Conservation (phyloP, 2,329 filamentous ascomycete species). For the Calonectria leucothoes region DNA sequence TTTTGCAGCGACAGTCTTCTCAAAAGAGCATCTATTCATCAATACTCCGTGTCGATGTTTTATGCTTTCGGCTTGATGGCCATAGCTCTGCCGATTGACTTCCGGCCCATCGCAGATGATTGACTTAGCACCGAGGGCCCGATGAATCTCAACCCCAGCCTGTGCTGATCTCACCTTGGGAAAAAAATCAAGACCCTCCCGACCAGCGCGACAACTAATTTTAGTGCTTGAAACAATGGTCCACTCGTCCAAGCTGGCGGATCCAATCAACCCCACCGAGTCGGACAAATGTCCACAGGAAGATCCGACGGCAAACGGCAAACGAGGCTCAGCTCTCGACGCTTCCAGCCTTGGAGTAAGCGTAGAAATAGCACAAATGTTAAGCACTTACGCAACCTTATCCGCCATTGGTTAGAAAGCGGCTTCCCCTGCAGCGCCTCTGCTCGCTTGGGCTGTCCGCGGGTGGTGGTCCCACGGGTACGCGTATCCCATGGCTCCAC, state of each 20-base stretch:
- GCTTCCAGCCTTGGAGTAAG: not conserved
- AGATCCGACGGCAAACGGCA: not conserved
- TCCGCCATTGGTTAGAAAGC: not conserved
- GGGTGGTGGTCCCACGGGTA: not conserved
- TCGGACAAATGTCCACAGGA: not conserved
- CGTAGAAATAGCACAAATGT: not conserved
- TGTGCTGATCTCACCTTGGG: not conserved
- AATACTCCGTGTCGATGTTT: not conserved
- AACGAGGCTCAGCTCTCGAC: not conserved
- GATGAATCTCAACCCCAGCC: not conserved
- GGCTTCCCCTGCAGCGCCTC: not conserved
- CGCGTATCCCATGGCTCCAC: not conserved
- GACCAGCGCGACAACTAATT: not conserved
- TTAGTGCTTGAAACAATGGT: not conserved
- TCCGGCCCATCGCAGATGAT: not conserved
- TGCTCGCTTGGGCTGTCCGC: not conserved
- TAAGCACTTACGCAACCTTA: not conserved
- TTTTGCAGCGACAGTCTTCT: not conserved
- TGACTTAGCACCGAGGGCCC: not conserved
- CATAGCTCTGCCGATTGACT: not conserved
- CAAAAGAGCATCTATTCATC: not conserved
- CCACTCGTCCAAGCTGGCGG: not conserved
- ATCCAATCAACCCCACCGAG: not conserved
- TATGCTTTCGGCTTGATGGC: not conserved
- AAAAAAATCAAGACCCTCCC: not conserved